phyloP scores from a whole-genome alignment of 2,329 filamentous ascomycete genomes.

The Cadophora sp. region DNA sequence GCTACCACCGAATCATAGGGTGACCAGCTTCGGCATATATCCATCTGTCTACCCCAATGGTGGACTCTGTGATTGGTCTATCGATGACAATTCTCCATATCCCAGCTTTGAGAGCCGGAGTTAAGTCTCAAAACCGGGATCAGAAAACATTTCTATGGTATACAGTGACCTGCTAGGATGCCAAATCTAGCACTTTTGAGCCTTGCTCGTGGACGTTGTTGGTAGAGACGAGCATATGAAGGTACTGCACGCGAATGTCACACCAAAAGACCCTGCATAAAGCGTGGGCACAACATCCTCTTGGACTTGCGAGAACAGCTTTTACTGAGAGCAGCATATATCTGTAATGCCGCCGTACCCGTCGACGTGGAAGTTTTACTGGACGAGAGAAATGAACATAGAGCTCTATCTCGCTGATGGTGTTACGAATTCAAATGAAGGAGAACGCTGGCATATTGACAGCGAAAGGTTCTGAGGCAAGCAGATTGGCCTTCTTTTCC shows the following conservation, averaged over 20 bases:
- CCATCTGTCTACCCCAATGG: not conserved
- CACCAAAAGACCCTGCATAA: conserved; percentile 15
- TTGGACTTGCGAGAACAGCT: not conserved
- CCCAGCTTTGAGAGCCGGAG: not conserved
- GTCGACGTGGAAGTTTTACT: not conserved
- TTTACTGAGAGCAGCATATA: not conserved
- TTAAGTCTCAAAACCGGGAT: not conserved
- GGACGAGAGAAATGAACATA: not conserved
- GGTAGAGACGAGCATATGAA: not conserved
- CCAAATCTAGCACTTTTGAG: not conserved
- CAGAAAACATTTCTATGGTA: not conserved
- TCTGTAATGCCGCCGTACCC: not conserved
- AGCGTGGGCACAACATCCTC: not conserved
- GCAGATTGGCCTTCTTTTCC: not conserved
- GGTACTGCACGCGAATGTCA: not conserved
- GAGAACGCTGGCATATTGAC: not conserved
- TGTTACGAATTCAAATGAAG: not conserved
- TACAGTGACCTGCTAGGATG: not conserved
- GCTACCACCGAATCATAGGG: not conserved
- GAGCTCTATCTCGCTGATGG: not conserved
- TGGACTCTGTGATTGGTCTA: not conserved
- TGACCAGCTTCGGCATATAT: not conserved
- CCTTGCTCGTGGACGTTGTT: not conserved
- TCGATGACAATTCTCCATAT: not conserved
- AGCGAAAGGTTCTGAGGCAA: not conserved